Evolutionary conservation across 2,329 filamentous ascomycete species (phyloP), one percentile per base, ranked within the genome.

Genomic region (Drechslerella dactyloides): DNA sequence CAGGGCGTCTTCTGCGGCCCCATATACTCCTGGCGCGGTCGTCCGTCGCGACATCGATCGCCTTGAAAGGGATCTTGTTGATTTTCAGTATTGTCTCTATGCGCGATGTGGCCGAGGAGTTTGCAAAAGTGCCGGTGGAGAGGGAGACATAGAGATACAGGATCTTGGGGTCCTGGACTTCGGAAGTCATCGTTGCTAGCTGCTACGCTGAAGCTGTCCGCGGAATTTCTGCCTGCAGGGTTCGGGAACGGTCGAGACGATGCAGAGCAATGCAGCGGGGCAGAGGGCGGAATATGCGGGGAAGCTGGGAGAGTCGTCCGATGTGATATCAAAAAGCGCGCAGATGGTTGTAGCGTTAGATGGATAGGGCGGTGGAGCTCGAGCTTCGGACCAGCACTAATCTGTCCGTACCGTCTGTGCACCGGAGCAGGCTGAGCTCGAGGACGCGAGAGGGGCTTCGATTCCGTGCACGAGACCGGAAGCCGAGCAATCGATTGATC

Each of bases 91-190:
- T 97, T 11, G 93, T 97, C 81, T 99, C 93, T 76, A 99, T 87
- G 53, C 94, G 90, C 61, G 93, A 96, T 0, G 94, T 97, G 24
- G 93, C 94, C 44, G 94, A 97, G 78, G 97, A 88, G 79, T 97
- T 96, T 80, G 97, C 92, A 23, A 92, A 96, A 44, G 92, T 96
- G 74, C 94, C 94, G 69, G 94, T 91, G 19, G 94, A 97, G 63
- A 99, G 85, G 59, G 93, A 97, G 72, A 94, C 97, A 82, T 96
- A 97, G 77, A 99, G 89, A 82, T 94, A 99, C 74, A 99, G 87
- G 27, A 88, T 83, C 13, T 75, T 84, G 54, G 89, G 85, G 79
- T 91, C 89, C 40, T 64, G 60, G 8, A 24, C 30, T 44, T 59
- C 54, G 21, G 53, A 55, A 42, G 65, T 27, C 65, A 70, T 70